Percentiles rank a stretch among this genome's conserved stretches.
Evolutionary conservation across 75 land plant genomes (phyloP).

Genomic region (Pinus taeda): DNA sequence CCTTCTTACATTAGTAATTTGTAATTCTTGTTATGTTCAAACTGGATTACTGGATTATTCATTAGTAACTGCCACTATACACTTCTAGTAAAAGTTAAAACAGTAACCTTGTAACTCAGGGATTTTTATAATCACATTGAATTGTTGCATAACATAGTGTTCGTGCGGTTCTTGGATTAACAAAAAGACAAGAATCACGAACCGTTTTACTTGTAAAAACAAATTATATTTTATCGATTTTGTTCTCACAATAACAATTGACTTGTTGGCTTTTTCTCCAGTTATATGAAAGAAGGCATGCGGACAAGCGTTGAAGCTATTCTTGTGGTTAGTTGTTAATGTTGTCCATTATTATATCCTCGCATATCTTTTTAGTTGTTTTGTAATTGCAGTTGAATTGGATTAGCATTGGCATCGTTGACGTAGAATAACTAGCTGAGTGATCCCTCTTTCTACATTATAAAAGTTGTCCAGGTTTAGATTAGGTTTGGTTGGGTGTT

Average conservation of each 20-base stretch:
- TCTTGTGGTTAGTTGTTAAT: constrained; percentile 62
- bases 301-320: constrained; percentile 97
- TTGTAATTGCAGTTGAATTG: neutral
- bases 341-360: neutral
- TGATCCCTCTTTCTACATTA: too few species aligned
- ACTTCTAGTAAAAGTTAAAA: too few species aligned
- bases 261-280: constrained; percentile 21
- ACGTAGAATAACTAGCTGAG: neutral
- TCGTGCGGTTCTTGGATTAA: too few species aligned
- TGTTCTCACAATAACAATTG: neutral
- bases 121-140: neutral
- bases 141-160: neutral
- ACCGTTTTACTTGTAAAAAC: too few species aligned
- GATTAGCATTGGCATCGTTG: too few species aligned
- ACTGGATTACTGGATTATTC: too few species aligned
- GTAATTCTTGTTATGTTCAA: too few species aligned
- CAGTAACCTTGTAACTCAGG: neutral
- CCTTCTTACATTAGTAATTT: neutral
- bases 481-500: too few species aligned
- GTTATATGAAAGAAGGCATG: constrained; percentile 99
- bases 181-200: too few species aligned
- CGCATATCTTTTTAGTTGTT: neutral
- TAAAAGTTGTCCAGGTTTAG: too few species aligned
- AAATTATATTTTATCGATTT: neutral
- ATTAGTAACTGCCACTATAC: too few species aligned